A percentile compares a stretch with the other conserved stretches of the same genome.
phyloP scores from a whole-genome alignment of 176 grass and related monocot genomes.

The Urochloa ruziziensis region DNA sequence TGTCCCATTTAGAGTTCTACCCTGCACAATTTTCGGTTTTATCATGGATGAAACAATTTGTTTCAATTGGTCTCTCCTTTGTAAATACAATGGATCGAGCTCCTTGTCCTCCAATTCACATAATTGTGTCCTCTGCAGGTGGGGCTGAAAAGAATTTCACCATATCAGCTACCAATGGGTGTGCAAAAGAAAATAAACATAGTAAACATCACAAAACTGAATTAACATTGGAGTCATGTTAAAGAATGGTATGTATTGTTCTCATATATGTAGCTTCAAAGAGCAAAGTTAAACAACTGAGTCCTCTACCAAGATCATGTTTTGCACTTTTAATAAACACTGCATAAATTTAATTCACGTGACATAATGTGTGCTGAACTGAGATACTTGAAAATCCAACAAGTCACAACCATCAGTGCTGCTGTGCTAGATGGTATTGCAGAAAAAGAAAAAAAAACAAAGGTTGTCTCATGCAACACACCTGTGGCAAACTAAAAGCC shows the following conservation, averaged over 20 bases:
- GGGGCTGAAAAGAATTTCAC: conserved; percentile 68
- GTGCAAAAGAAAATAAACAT: not conserved
- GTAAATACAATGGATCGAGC: conserved; percentile 64
- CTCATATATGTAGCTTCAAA: not conserved
- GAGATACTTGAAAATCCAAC: not conserved
- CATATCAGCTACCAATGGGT: conserved; percentile 3
- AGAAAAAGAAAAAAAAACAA: not conserved
- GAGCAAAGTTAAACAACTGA: not conserved
- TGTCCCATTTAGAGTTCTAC: conserved; percentile 77
- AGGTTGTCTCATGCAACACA: not conserved
- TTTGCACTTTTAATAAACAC: not conserved
- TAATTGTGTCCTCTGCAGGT: conserved; percentile 96
- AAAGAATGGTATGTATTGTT: not conserved
- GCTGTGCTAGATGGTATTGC: not conserved
- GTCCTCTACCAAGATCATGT: not conserved
- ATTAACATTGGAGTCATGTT: not conserved
- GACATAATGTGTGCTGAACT: not conserved
- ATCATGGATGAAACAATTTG: conserved; percentile 71
- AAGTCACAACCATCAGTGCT: not conserved
- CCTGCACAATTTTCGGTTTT: conserved; percentile 84
- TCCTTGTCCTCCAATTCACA: conserved; percentile 83
- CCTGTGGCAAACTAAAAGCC: conserved; percentile 94
- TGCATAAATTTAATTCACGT: conserved; percentile 2
- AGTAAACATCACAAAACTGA: not conserved
- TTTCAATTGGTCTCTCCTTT: conserved; percentile 83